Evolutionary conservation across 768 basidiomycete genomes (phyloP).

Genomic region (Amanita exitialis): DNA sequence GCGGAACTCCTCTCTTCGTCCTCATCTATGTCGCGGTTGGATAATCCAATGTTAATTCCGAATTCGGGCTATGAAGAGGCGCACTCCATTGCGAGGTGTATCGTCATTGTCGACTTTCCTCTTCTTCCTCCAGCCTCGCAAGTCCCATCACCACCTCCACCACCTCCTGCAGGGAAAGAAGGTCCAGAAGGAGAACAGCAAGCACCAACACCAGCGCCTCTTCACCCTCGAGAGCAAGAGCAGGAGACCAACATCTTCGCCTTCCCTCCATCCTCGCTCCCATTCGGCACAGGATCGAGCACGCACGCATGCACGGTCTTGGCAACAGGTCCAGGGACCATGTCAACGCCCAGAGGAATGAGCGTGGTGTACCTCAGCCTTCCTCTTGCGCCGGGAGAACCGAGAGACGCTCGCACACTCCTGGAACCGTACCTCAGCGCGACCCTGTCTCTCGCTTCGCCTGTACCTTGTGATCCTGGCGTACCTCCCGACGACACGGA

Average conservation of each 20-base stretch:
- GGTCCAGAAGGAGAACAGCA: slow-evolving; percentile 1
- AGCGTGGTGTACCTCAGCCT: slow-evolving; percentile 57
- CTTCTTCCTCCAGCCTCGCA: slow-evolving; percentile 5
- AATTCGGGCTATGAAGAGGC: background rate
- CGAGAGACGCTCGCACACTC: slow-evolving; percentile 26
- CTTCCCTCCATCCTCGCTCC: slow-evolving; percentile 60
- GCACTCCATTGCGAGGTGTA: slow-evolving; percentile 30
- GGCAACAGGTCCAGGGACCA: slow-evolving; percentile 60
- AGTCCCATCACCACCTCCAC: background rate
- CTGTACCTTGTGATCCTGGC: too few relatives aligned
- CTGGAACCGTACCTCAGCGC: slow-evolving; percentile 50
- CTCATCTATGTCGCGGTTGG: background rate
- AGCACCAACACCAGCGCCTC: background rate
- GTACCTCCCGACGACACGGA: slow-evolving; percentile 5
- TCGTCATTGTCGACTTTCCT: slow-evolving; percentile 40
- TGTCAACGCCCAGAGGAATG: slow-evolving; percentile 66
- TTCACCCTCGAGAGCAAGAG: slow-evolving; percentile 10
- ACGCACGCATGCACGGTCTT: slow-evolving; percentile 50
- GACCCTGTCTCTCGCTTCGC: slow-evolving; percentile 25
- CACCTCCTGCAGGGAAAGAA: too few relatives aligned
- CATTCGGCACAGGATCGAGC: slow-evolving; percentile 28
- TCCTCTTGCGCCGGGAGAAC: slow-evolving; percentile 24
- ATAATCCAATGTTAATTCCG: slow-evolving; percentile 11
- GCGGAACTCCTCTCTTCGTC: slow-evolving; percentile 17
- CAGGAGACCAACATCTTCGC: slow-evolving; percentile 63